phyloP scores from a whole-genome alignment of 139 green algal species.

The Picochlorum costavermella region DNA sequence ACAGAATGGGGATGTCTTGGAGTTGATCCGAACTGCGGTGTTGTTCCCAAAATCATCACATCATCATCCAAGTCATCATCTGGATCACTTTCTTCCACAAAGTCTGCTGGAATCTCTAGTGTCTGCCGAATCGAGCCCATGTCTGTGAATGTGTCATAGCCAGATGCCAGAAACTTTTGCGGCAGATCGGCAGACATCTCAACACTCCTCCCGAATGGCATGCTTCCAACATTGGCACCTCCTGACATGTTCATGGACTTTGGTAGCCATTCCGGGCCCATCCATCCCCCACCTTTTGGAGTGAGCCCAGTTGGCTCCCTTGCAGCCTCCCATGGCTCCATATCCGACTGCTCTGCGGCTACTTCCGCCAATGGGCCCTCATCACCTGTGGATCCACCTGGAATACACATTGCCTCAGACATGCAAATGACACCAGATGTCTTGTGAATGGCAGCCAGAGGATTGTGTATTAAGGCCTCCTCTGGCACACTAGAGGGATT shows the following conservation, averaged over 20 bases:
- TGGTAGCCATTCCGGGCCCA: slow-evolving; percentile 9
- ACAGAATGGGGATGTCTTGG: slow-evolving; percentile 6
- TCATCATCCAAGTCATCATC: slow-evolving; percentile 58
- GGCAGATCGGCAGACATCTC: neutral
- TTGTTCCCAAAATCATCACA: slow-evolving; percentile 68
- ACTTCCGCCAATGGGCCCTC: neutral
- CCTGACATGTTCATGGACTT: neutral
- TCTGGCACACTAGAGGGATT: neutral
- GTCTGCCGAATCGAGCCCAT: slow-evolving; percentile 53
- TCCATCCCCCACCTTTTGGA: slow-evolving; percentile 16
- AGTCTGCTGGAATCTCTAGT: slow-evolving; percentile 46
- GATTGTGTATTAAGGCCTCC: slow-evolving; percentile 22
- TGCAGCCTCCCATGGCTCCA: neutral
- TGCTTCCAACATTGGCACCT: neutral
- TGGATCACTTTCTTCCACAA: slow-evolving; percentile 22
- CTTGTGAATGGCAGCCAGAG: slow-evolving; percentile 12
- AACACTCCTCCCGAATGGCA: neutral
- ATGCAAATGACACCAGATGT: slow-evolving; percentile 12
- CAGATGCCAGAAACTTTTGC: slow-evolving; percentile 1
- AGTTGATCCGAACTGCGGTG: slow-evolving; percentile 35
- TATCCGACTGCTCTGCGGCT: neutral
- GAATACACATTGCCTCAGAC: slow-evolving; percentile 28
- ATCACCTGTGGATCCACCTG: neutral
- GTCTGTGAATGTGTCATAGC: slow-evolving; percentile 21
- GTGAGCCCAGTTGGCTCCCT: slow-evolving; percentile 9